These are phyloP conservation scores for Aspergillus sp. DNA, from an alignment of 2,329 filamentous ascomycete species.

Conservation along the genomic window DNA sequence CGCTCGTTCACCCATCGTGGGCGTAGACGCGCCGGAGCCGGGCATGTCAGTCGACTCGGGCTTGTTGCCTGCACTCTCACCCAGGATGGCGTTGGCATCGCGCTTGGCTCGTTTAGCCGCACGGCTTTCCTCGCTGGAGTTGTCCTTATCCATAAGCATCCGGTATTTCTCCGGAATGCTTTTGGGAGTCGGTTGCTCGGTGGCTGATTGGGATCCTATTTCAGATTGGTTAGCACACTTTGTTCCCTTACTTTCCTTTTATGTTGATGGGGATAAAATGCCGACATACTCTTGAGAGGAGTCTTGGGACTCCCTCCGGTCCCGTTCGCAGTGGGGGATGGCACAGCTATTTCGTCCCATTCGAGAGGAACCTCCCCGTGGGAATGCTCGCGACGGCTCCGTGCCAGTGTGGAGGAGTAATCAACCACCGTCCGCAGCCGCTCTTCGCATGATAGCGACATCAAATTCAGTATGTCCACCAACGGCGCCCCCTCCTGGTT, in stretches of 20 bases:
- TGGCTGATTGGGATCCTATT: conserved; percentile 39
- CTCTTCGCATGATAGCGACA: conserved; percentile 82
- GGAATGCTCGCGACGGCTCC: conserved; percentile 71
- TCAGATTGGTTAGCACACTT: conserved; percentile 13
- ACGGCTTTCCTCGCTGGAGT: conserved; percentile 70
- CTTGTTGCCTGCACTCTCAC: conserved; percentile 50
- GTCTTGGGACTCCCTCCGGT: conserved; percentile 38
- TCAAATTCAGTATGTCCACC: conserved; percentile 76
- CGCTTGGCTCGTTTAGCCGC: conserved; percentile 67
- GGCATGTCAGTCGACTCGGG: conserved; percentile 59
- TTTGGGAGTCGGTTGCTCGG: conserved; percentile 43
- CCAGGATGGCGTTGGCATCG: conserved; percentile 54
- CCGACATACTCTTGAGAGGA: conserved; percentile 41
- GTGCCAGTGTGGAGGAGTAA: conserved; percentile 70
- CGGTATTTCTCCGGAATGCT: conserved; percentile 55
- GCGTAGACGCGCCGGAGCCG: conserved; percentile 59
- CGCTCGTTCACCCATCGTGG: conserved; percentile 45
- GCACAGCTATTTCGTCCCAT: conserved; percentile 68
- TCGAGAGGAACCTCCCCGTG: conserved; percentile 76
- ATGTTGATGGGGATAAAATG: background rate
- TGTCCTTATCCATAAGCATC: conserved; percentile 64
- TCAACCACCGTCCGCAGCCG: conserved; percentile 73
- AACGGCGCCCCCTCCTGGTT: conserved; percentile 67
- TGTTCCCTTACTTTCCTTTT: background rate
- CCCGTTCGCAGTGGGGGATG: conserved; percentile 29